These are phyloP conservation scores for Alternaria tenuissima DNA, from an alignment of 2,329 filamentous ascomycete genomes.

Conservation along the genomic window DNA sequence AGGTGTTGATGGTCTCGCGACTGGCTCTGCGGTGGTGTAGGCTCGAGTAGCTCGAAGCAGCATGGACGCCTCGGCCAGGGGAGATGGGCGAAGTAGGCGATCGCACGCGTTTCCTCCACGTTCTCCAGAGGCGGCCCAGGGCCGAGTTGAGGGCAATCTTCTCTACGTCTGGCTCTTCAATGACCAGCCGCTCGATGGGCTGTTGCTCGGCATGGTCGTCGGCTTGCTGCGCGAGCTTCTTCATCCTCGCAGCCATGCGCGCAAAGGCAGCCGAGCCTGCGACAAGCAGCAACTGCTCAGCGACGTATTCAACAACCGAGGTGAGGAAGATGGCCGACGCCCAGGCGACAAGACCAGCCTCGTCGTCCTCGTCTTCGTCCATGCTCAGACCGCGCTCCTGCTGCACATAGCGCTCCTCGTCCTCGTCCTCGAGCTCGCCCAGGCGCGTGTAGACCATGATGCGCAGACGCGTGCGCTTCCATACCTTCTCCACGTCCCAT, in stretches of 20 bases:
- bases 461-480: constrained; percentile 89
- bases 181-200: constrained; percentile 72
- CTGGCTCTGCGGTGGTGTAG: constrained; percentile 41
- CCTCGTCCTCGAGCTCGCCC: constrained; percentile 96
- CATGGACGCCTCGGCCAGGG: constrained; percentile 34
- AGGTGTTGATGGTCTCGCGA: constrained; percentile 37
- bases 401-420: constrained; percentile 88
- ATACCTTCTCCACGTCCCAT: constrained; percentile 92
- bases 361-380: constrained; percentile 53
- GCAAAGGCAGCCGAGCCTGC: constrained; percentile 84
- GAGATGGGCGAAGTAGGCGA: constrained; percentile 39
- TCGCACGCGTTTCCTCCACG: constrained; percentile 88
- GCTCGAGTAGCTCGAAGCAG: constrained; percentile 40
- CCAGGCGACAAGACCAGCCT: constrained; percentile 72
- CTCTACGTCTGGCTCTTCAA: constrained; percentile 92
- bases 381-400: constrained; percentile 72
- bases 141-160: constrained; percentile 89
- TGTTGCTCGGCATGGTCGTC: constrained; percentile 62
- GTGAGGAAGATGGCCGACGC: constrained; percentile 96
- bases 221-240: constrained; percentile 40
- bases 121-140: constrained; percentile 88
- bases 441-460: constrained; percentile 99
- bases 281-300: constrained; percentile 87
- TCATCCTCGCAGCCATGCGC: constrained; percentile 58
- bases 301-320: constrained; percentile 91